These are phyloP conservation scores for Schizosaccharomyces versatilis DNA, from an alignment of 1,139 yeast genomes.

Conservation along the genomic window DNA sequence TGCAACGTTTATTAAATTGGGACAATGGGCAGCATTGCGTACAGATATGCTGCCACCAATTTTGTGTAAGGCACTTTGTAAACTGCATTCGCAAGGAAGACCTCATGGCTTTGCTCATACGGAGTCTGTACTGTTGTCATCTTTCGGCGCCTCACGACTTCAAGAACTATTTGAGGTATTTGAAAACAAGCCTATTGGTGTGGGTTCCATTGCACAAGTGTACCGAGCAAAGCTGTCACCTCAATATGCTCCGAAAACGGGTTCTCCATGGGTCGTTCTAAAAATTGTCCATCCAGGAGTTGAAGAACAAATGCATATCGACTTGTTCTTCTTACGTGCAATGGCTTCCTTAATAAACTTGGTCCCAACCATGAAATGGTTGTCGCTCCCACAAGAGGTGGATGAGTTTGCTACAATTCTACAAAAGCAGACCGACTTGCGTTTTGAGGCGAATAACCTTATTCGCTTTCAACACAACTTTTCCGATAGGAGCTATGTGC, in stretches of 20 bases:
- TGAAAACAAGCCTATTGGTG: slow-evolving; percentile 57
- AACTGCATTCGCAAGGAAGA: slow-evolving; percentile 62
- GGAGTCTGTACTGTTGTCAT: slow-evolving; percentile 31
- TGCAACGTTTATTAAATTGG: slow-evolving; percentile 75
- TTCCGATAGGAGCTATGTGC: slow-evolving; percentile 35
- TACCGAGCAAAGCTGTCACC: slow-evolving; percentile 41
- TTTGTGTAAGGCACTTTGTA: slow-evolving; percentile 55
- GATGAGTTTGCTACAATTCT: slow-evolving; percentile 66
- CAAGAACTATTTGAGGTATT: slow-evolving; percentile 72
- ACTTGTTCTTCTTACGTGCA: slow-evolving; percentile 57
- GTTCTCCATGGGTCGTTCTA: slow-evolving; percentile 50
- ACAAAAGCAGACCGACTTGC: slow-evolving; percentile 68
- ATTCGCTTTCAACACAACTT: slow-evolving; percentile 46
- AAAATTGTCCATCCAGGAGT: slow-evolving; percentile 84
- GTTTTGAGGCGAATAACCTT: slow-evolving; percentile 73
- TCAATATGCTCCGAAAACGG: not conserved
- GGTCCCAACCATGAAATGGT: slow-evolving; percentile 94
- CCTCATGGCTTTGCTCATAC: slow-evolving; percentile 50
- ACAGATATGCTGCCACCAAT: slow-evolving; percentile 73
- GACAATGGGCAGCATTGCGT: slow-evolving; percentile 99
- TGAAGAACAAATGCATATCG: slow-evolving; percentile 49
- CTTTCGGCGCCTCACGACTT: slow-evolving; percentile 38
- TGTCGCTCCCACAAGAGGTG: slow-evolving; percentile 83
- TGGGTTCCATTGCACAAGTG: slow-evolving; percentile 90
- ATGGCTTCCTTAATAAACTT: slow-evolving; percentile 48